Conservation (phyloP, 2,329 filamentous ascomycete genomes). For the Dothideomycetes sp. region DNA sequence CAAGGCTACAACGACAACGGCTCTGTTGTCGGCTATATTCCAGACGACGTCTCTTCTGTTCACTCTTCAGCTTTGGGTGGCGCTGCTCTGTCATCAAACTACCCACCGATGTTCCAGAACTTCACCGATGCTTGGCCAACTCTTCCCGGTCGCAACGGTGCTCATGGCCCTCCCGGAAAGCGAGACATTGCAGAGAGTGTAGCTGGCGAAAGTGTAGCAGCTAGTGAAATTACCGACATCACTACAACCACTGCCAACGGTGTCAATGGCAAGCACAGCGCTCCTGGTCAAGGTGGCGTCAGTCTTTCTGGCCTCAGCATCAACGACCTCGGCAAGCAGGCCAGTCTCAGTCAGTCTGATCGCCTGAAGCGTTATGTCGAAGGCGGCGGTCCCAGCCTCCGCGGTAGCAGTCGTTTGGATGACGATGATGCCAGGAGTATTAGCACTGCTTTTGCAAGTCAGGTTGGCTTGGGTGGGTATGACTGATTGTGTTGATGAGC, state of each 20-base stretch:
- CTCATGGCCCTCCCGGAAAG: constrained; percentile 44
- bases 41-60: constrained; percentile 92
- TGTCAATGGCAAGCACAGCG: constrained; percentile 36
- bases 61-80: constrained; percentile 88
- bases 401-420: constrained; percentile 49
- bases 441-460: constrained; percentile 92
- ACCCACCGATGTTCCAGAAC: constrained; percentile 89
- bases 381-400: constrained; percentile 29
- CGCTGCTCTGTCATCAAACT: constrained; percentile 50
- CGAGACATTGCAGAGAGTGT: constrained; percentile 44
- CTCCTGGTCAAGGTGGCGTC: constrained; percentile 70
- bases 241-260: constrained; percentile 66
- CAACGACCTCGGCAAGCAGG: constrained; percentile 58
- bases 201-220: constrained; percentile 84
- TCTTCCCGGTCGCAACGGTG: constrained; percentile 50
- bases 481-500: constrained; percentile 16
- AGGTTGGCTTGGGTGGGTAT: constrained; percentile 44
- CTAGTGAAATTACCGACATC: constrained; percentile 79
- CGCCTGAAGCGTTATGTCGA: constrained; percentile 92
- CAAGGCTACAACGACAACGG: constrained; percentile 55
- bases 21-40: constrained; percentile 89
- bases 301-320: constrained; percentile 77
- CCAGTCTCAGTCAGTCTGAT: constrained; percentile 71
- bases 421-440: constrained; percentile 96
- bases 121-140: constrained; percentile 88